Evolutionary conservation across 768 basidiomycete species (phyloP).

Genomic region (Pulveroboletus sp.): DNA sequence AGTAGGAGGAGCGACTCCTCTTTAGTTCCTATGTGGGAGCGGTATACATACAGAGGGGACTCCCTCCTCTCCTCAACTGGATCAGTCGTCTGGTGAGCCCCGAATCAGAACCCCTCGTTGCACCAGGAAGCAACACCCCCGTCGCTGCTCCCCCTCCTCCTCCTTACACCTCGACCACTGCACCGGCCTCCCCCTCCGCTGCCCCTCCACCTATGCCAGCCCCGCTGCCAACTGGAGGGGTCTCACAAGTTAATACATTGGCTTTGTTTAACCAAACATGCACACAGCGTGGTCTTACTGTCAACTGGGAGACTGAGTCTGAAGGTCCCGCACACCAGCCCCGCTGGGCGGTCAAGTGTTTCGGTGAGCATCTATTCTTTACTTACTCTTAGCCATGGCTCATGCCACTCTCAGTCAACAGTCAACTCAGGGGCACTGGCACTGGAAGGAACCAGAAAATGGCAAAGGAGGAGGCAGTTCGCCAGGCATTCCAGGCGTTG

Average conservation of each 20-base stretch:
- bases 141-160: conserved; percentile 19
- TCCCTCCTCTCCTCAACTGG: conserved; percentile 49
- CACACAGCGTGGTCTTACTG: conserved; percentile 37
- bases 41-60: conserved; percentile 55
- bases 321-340: conserved; percentile 52
- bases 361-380: conserved; percentile 35
- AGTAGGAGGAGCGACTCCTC: conserved; percentile 51
- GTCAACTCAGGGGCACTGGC: conserved; percentile 44
- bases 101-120: conserved; percentile 23
- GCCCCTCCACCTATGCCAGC: conserved; percentile 24
- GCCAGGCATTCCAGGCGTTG: conserved; percentile 48
- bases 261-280: conserved; percentile 53
- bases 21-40: conserved; percentile 65
- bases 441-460: conserved; percentile 54
- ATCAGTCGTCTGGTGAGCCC: conserved; percentile 55
- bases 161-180: conserved; percentile 19
- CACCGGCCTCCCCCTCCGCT: conserved; percentile 10
- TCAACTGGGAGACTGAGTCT: conserved; percentile 47
- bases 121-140: conserved; percentile 16
- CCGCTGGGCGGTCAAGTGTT: conserved; percentile 52
- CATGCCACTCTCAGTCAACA: conserved; percentile 41
- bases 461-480: conserved; percentile 69
- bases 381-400: background rate
- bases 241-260: conserved; percentile 35
- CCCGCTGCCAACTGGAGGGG: conserved; percentile 12